These are phyloP conservation scores for Saturnispora silvae DNA, from an alignment of 805 yeast species.

Conservation along the genomic window DNA sequence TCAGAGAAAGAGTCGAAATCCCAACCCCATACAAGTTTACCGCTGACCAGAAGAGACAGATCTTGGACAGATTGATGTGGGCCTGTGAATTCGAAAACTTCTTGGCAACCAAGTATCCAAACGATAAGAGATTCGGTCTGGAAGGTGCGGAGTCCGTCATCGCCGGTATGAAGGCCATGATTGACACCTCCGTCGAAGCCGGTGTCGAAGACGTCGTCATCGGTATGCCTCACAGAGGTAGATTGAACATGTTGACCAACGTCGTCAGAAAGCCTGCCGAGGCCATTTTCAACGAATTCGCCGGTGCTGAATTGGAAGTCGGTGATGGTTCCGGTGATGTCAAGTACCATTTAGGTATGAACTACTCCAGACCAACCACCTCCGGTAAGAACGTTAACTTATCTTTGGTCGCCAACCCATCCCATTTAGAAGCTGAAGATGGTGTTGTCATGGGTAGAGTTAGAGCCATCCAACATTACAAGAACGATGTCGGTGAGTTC, in stretches of 20 bases:
- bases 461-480: conserved; percentile 88
- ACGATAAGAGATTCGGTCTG: conserved; percentile 95
- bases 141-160: conserved; percentile 97
- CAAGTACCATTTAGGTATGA: conserved; percentile 98
- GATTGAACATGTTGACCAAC: conserved; percentile 93
- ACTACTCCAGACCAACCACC: conserved; percentile 97
- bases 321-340: conserved; percentile 99
- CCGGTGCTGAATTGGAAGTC: conserved; percentile 69
- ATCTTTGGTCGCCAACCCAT: conserved; percentile 96
- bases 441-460: conserved; percentile 98
- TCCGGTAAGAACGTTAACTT: conserved; percentile 93
- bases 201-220: conserved; percentile 95
- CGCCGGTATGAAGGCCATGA: conserved; percentile 93
- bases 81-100: conserved; percentile 88
- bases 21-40: conserved; percentile 78
- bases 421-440: conserved; percentile 98
- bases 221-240: conserved; percentile 99
- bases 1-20: conserved; percentile 91
- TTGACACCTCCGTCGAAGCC: conserved; percentile 82
- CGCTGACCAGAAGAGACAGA: conserved; percentile 88
- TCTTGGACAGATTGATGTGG: conserved; percentile 94
- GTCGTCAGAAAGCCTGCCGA: conserved; percentile 98
- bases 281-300: conserved; percentile 91
- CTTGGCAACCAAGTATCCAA: conserved; percentile 91
- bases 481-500: conserved; percentile 72